These are phyloP conservation scores for Syncephalastrum monosporum DNA, from an alignment of 371 early-diverging fungal species.

Conservation along the genomic window DNA sequence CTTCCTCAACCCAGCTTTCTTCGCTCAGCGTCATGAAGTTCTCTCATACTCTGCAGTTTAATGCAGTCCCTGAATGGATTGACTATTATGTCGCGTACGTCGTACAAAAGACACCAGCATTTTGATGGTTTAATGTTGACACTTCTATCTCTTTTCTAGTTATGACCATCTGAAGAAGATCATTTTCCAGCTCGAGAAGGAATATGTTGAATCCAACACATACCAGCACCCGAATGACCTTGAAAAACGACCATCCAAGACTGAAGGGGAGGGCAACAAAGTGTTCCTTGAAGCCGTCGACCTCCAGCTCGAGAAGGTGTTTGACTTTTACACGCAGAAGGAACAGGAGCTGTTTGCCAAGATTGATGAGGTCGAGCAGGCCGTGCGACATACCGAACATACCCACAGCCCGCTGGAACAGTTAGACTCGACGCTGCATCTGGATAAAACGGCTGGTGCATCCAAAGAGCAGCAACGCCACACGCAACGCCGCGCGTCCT, in stretches of 20 bases:
- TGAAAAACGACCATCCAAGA: slow-evolving; percentile 2
- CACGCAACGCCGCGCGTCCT: slow-evolving; percentile 19
- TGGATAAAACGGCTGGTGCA: slow-evolving; percentile 2
- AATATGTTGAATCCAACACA: slow-evolving; percentile 59
- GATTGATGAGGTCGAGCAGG: slow-evolving; percentile 23
- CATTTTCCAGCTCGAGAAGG: slow-evolving; percentile 87
- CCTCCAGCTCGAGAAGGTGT: slow-evolving; percentile 78
- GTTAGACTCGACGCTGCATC: slow-evolving; percentile 17
- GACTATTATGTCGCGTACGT: slow-evolving; percentile 75
- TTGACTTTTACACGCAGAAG: slow-evolving; percentile 77
- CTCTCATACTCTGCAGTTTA: slow-evolving; percentile 83
- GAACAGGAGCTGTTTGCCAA: slow-evolving; percentile 68
- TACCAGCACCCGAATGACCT: slow-evolving; percentile 20
- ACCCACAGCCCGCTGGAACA: slow-evolving; percentile 13
- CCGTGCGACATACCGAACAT: slow-evolving; percentile 8
- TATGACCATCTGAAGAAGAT: slow-evolving; percentile 89
- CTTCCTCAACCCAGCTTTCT: background rate
- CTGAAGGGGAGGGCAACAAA: slow-evolving; percentile 7
- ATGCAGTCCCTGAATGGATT: slow-evolving; percentile 90
- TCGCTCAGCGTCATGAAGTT: slow-evolving; percentile 73
- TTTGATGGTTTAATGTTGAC: background rate
- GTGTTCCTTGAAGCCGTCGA: slow-evolving; percentile 71
- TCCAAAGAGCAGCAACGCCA: slow-evolving; percentile 6
- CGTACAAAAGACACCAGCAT: slow-evolving; percentile 1
- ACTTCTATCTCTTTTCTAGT: slow-evolving; percentile 31